Base-by-base conservation (phyloP, 495 filamentous ascomycete genomes). In the Xylaria cubensis region DNA sequence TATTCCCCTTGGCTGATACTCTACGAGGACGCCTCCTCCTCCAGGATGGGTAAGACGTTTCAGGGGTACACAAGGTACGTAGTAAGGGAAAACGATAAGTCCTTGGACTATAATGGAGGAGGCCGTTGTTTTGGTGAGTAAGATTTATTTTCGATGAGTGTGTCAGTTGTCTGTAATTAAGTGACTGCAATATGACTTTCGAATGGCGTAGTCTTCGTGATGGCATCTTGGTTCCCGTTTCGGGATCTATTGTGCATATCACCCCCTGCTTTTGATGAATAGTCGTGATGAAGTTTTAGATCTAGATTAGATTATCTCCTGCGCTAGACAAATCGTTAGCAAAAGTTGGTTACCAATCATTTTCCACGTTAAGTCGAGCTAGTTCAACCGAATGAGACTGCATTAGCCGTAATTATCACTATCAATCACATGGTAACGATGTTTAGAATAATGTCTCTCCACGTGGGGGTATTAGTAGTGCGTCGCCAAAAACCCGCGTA, bases 381-480 rank as follows among this genome's bases (percentile, higher is more conserved):
- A 56, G 26, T 19, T 29, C 51, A 4, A 55, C 24, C 24, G 3
- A 55, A 55, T 24, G 10, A 4, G 21, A 29, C 21, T 26, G 51
- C 21, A 29, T 26, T 55, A 29, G 51, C 21, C 15, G 15, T 32
- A 56, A 7, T 5, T 32, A 24, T 55, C 51, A 55, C 53, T 17
- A 56, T 32, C 26, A 56, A 56, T 56, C 53, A 56, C 53, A 32
- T 56, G 53, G 53, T 32, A 56, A 17, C 26, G 6, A 32, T 56
- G 53, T 26, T 56, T 24, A 32, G 26, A 29, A 32, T 32, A 56
- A 17, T 32, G 32, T 56, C 26, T 56, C 24, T 56, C 53, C 53
- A 56, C 53, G 53, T 56, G 53, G 53, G 53, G 50, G 50, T 4
- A 9, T n/a, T 8, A 2, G 50, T 21, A 21, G 48, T 24, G 48